Base-by-base conservation (phyloP, 176 grass and related monocot species). In the sorghum (Sorghum bicolor) region DNA sequence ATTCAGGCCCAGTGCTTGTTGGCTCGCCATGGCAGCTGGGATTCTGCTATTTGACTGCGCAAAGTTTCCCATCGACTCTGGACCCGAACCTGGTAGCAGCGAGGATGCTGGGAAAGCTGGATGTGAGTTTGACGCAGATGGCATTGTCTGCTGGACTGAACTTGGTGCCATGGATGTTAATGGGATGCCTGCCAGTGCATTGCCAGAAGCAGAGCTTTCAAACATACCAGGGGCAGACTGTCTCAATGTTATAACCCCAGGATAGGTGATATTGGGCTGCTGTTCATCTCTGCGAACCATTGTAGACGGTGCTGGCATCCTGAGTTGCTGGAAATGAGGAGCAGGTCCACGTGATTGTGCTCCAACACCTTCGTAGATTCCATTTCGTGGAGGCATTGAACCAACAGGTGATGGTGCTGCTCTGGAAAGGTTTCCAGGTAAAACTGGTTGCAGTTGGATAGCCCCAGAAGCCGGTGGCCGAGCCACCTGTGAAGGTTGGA, bases 241-340 rank as follows among this genome's bases (percentile, higher is more conserved):
- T 20, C 26, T 77, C 4, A 12, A 33, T 19, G 65, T 7, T 50
- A 76, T 5, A 78, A 90, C 22, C 50, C 26, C 62, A 5, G 57
- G 10, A 63, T 17, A 33, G 3, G 26, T 37, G 17, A 30, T 34
- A 84, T 34, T 29, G 70, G 43, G 45, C 17, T 82, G 87, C 20
- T 87, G 87, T 25, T 50, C 63, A 72, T 75, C 88, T 53, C 39
- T 40, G 19, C 5, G 39, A 15, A 55, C 28, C 16, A 26, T 26
- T 36, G 63, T 43, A 72, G 77, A 25, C 55, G 58, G 57, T 10
- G 78, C 40, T 2, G 28, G 52, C 80, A 81, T 85, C 37, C 72
- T 39, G 25, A 22, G 52, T 1, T 58, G 66, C 40, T 57, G 86
- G 44, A 89, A 63, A 80, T 77, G 69, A 75, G 87, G 87, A 87